Evolutionary conservation across 805 yeast genomes (phyloP).

Genomic region (Scheffersomyces amazonensis): DNA sequence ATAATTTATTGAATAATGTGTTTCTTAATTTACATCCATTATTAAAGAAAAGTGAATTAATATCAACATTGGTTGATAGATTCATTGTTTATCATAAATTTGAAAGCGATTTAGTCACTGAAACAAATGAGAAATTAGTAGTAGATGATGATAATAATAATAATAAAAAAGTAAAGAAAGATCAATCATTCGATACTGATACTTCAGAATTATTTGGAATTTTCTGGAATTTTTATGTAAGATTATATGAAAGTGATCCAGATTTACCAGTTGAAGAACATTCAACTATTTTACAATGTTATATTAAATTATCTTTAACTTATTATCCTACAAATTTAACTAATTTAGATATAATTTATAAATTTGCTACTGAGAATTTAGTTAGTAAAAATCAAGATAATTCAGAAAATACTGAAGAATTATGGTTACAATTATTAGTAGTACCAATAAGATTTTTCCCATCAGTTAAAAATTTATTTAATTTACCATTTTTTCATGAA

Average conservation of each 20-base stretch:
- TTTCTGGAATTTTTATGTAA: constrained; percentile 64
- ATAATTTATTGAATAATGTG: constrained; percentile 57
- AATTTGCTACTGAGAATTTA: constrained; percentile 48
- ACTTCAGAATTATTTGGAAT: constrained; percentile 46
- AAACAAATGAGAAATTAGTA: not conserved
- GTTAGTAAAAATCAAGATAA: constrained; percentile 11
- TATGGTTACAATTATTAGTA: constrained; percentile 45
- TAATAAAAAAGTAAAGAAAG: constrained; percentile 13
- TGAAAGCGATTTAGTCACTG: constrained; percentile 13
- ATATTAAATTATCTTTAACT: constrained; percentile 59
- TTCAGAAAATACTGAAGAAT: constrained; percentile 20
- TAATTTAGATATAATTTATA: constrained; percentile 60
- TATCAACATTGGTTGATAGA: constrained; percentile 71
- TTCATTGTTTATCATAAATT: constrained; percentile 48
- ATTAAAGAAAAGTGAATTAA: constrained; percentile 63
- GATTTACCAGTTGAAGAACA: constrained; percentile 67
- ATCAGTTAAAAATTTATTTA: constrained; percentile 38
- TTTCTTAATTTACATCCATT: constrained; percentile 66
- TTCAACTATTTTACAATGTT: constrained; percentile 61
- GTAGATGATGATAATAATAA: constrained; percentile 4
- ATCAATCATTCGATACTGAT: constrained; percentile 5
- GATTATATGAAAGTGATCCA: constrained; percentile 55
- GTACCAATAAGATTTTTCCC: constrained; percentile 47
- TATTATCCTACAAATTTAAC: constrained; percentile 63
- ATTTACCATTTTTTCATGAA: constrained; percentile 48